Percentiles rank a stretch among this genome's conserved stretches.
These are phyloP conservation scores for Entomortierella beljakovae DNA, from an alignment of 192 early-diverging fungal species.

Conservation along the genomic window DNA sequence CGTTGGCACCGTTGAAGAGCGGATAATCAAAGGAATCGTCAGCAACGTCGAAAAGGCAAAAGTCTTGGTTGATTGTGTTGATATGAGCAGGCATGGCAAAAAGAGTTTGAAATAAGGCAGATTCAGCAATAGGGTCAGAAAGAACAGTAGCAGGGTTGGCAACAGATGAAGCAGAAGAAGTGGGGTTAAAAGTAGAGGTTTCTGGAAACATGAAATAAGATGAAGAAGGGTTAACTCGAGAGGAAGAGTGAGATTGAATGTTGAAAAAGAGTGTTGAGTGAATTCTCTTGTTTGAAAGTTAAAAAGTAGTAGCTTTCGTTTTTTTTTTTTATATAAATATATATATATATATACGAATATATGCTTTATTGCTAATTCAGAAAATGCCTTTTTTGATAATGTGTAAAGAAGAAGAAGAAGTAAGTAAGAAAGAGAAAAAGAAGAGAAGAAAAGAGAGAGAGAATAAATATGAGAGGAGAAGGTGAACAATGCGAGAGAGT, in stretches of 20 bases:
- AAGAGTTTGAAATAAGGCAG: slow-evolving; percentile 42
- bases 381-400: neutral
- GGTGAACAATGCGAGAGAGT: neutral
- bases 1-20: slow-evolving; percentile 29
- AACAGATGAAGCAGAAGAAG: slow-evolving; percentile 10
- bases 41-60: slow-evolving; percentile 50
- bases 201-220: slow-evolving; percentile 17
- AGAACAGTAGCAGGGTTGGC: slow-evolving; percentile 7
- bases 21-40: slow-evolving; percentile 44
- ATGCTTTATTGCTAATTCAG: too few species aligned
- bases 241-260: slow-evolving; percentile 17
- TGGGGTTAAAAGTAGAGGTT: neutral
- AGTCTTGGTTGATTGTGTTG: slow-evolving; percentile 54
- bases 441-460: slow-evolving; percentile 10
- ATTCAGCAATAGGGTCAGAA: slow-evolving; percentile 38
- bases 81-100: slow-evolving; percentile 49
- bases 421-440: neutral
- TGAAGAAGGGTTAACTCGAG: neutral
- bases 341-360: neutral
- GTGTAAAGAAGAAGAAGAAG: slow-evolving; percentile 2
- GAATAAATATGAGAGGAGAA: neutral
- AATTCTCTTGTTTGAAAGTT: neutral
- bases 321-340: neutral
- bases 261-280: neutral
- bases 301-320: too few species aligned